Percentiles rank a stretch among this genome's conserved stretches.
phyloP scores from a whole-genome alignment of 1,139 yeast species.

The Yamadazyma spencermartinsiae region DNA sequence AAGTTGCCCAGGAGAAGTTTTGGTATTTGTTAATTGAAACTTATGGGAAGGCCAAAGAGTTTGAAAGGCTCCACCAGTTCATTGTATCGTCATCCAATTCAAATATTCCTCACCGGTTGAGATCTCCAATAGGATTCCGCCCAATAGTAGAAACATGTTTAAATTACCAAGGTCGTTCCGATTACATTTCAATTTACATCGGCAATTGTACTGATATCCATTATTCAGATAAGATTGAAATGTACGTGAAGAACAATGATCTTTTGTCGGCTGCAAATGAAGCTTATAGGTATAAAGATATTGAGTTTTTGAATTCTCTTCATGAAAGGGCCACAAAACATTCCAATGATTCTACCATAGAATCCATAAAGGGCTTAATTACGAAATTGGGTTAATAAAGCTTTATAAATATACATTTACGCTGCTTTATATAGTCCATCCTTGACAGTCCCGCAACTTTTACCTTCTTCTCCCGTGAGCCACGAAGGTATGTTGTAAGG shows the following conservation, averaged over 20 bases:
- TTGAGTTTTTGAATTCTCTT: constrained; percentile 38
- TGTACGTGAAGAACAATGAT: constrained; percentile 56
- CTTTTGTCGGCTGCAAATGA: constrained; percentile 58
- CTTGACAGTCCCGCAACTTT: constrained; percentile 44
- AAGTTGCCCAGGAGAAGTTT: constrained; percentile 60
- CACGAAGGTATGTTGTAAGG: constrained; percentile 65
- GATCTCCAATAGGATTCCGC: constrained; percentile 74
- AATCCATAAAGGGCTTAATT: constrained; percentile 26
- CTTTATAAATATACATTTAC: not conserved
- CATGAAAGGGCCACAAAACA: constrained; percentile 22
- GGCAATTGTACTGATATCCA: constrained; percentile 31
- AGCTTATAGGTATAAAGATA: constrained; percentile 58
- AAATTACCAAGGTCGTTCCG: constrained; percentile 47
- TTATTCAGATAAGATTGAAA: constrained; percentile 45
- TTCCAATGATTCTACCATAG: constrained; percentile 23
- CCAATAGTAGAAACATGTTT: constrained; percentile 59
- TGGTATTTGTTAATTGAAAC: constrained; percentile 64
- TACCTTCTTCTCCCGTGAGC: constrained; percentile 79
- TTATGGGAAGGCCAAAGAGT: constrained; percentile 52
- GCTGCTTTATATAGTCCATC: constrained; percentile 36
- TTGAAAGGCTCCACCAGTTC: constrained; percentile 60
- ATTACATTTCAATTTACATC: constrained; percentile 39
- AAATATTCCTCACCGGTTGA: constrained; percentile 26
- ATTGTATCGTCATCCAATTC: constrained; percentile 28
- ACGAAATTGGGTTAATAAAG: constrained; percentile 31